Conservation (phyloP, 306 rosid genomes). For the Cicer cuneatum region DNA sequence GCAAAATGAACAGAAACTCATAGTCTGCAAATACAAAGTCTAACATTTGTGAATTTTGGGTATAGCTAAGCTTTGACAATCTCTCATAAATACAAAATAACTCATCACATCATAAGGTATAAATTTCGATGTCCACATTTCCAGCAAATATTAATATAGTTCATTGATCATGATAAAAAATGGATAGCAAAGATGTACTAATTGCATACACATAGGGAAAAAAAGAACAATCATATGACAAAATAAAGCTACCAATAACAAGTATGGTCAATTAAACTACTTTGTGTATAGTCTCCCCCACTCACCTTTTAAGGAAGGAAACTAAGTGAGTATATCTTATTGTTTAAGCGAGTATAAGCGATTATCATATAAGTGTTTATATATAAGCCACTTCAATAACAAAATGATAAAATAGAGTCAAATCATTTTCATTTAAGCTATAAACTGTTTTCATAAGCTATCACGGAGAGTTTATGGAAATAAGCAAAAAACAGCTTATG, state of each 20-base stretch:
- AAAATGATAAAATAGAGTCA: background rate
- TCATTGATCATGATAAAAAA: constrained; percentile 23
- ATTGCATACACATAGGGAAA: constrained; percentile 18
- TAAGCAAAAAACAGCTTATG: background rate
- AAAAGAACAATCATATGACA: constrained; percentile 13
- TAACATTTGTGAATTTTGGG: constrained; percentile 25
- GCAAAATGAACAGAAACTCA: background rate
- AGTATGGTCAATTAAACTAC: constrained; percentile 9
- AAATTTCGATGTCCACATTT: constrained; percentile 24
- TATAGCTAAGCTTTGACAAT: constrained; percentile 1
- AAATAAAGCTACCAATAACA: constrained; percentile 28
- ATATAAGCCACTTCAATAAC: background rate
- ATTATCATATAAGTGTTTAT: background rate
- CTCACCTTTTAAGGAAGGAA: constrained; percentile 28
- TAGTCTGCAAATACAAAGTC: constrained; percentile 19
- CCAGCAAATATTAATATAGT: background rate
- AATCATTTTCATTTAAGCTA: background rate
- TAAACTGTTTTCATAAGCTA: background rate
- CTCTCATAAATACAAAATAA: constrained; percentile 5
- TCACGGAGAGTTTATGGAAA: background rate
- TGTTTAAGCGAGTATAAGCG: background rate
- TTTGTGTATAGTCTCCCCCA: background rate
- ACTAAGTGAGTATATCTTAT: background rate
- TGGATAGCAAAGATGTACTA: constrained; percentile 8
- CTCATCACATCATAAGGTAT: background rate